These are phyloP conservation scores for Chaetomidium leptoderma DNA, from an alignment of 495 filamentous ascomycete genomes.

Conservation along the genomic window DNA sequence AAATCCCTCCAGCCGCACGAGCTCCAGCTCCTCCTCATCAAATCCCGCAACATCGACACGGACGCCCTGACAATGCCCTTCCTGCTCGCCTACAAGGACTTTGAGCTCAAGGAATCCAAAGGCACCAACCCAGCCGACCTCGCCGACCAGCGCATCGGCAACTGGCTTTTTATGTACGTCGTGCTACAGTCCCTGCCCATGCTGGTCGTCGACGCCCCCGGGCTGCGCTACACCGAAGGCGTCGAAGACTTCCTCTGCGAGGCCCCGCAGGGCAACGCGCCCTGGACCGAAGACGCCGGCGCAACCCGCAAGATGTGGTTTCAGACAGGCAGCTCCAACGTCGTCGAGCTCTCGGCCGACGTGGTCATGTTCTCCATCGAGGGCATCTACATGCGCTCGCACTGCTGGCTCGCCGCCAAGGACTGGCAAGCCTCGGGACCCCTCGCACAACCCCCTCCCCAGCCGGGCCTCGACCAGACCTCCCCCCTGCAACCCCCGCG, in stretches of 20 bases:
- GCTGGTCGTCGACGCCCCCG: slow-evolving; percentile 82
- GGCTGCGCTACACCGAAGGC: slow-evolving; percentile 66
- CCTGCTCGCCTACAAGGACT: slow-evolving; percentile 72
- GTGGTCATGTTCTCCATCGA: slow-evolving; percentile 85
- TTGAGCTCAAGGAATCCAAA: slow-evolving; percentile 70
- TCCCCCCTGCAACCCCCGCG: slow-evolving; percentile 41
- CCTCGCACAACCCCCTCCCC: background rate
- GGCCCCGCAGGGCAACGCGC: slow-evolving; percentile 71
- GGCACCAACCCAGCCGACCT: slow-evolving; percentile 71
- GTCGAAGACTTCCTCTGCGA: slow-evolving; percentile 98
- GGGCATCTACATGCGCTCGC: slow-evolving; percentile 81
- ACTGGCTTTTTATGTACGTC: slow-evolving; percentile 94
- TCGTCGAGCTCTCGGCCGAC: slow-evolving; percentile 75
- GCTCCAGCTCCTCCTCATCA: slow-evolving; percentile 64
- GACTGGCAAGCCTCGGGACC: slow-evolving; percentile 51
- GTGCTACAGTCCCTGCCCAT: slow-evolving; percentile 86
- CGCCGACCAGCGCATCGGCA: slow-evolving; percentile 69
- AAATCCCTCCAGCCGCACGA: slow-evolving; percentile 74
- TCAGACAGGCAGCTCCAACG: slow-evolving; percentile 63
- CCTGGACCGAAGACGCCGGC: slow-evolving; percentile 76
- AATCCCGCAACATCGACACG: slow-evolving; percentile 70
- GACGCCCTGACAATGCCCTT: slow-evolving; percentile 58
- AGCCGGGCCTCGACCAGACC: background rate
- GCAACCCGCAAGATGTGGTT: slow-evolving; percentile 70
- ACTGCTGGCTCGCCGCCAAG: slow-evolving; percentile 85